These are phyloP conservation scores for Penicillium bialowiezense DNA, from an alignment of 495 filamentous ascomycete species.

Conservation along the genomic window DNA sequence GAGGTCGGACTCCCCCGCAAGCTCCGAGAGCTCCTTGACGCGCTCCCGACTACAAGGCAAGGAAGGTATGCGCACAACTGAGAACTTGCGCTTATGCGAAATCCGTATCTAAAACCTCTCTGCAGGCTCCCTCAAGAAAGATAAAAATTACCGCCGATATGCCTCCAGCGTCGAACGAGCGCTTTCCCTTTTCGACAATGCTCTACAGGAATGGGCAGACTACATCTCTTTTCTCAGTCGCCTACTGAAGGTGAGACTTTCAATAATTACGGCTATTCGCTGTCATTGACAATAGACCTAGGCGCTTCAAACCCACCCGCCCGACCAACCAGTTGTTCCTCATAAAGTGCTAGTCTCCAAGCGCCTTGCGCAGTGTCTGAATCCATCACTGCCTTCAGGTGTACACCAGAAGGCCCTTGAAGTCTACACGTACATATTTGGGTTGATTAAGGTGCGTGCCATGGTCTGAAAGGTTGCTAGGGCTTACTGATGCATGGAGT, in stretches of 20 bases:
- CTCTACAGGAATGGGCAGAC: conserved; percentile 97
- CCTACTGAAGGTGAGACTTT: conserved; percentile 70
- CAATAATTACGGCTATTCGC: conserved; percentile 7
- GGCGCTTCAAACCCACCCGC: conserved; percentile 85
- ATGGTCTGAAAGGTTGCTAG: not conserved
- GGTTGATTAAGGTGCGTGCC: conserved; percentile 32
- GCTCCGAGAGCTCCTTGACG: conserved; percentile 72
- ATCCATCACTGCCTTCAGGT: conserved; percentile 87
- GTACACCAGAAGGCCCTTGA: conserved; percentile 98
- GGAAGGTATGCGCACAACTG: conserved; percentile 39
- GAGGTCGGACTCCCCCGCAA: conserved; percentile 70
- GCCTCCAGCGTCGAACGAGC: conserved; percentile 83
- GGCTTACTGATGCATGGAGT: conserved; percentile 10
- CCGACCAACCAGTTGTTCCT: conserved; percentile 68
- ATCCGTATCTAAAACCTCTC: conserved; percentile 2
- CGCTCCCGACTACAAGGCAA: conserved; percentile 53
- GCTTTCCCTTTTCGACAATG: conserved; percentile 85
- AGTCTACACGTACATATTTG: conserved; percentile 86
- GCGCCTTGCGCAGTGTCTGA: conserved; percentile 90
- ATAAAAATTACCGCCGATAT: conserved; percentile 91
- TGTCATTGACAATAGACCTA: conserved; percentile 34
- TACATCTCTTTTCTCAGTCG: conserved; percentile 96
- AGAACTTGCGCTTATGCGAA: not conserved
- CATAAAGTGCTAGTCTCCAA: conserved; percentile 83
- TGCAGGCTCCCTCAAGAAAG: conserved; percentile 69